phyloP scores from a whole-genome alignment of 164 flowering plant genomes.

The Stephania cephalantha region DNA sequence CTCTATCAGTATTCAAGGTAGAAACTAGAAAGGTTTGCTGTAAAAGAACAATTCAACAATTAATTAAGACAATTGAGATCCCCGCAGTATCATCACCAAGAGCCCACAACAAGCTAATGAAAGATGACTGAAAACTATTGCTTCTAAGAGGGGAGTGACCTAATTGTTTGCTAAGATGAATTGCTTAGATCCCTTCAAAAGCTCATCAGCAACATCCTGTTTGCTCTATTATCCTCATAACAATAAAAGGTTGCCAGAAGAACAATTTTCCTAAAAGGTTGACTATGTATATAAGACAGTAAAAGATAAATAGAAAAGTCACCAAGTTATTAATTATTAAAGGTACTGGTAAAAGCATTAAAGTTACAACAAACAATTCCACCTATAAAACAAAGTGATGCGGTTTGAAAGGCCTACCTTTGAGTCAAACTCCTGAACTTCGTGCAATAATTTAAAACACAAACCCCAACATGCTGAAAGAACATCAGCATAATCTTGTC shows the following conservation, averaged over 20 bases:
- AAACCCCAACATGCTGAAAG: slow-evolving; percentile 78
- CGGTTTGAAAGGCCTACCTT: slow-evolving; percentile 43
- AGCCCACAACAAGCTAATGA: background rate
- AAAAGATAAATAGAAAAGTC: background rate
- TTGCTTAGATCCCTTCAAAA: background rate
- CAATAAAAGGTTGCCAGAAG: background rate
- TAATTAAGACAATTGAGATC: no score
- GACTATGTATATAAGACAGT: background rate
- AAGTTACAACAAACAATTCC: background rate
- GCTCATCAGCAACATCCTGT: background rate
- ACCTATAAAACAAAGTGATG: background rate
- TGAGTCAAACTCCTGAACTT: slow-evolving; percentile 92
- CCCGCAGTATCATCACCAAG: no score
- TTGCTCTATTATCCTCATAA: background rate
- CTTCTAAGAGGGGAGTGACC: background rate
- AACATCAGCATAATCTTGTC: slow-evolving; percentile 60
- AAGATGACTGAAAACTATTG: background rate
- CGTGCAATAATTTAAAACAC: slow-evolving; percentile 80
- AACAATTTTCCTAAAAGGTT: background rate
- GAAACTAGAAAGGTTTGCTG: no score
- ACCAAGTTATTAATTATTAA: no score
- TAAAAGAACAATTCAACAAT: no score
- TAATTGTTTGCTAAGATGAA: background rate
- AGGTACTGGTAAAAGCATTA: background rate
- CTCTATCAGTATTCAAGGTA: no score